These are phyloP conservation scores for Triticum dicoccoides DNA, from an alignment of 176 grass and related monocot genomes.

Conservation along the genomic window DNA sequence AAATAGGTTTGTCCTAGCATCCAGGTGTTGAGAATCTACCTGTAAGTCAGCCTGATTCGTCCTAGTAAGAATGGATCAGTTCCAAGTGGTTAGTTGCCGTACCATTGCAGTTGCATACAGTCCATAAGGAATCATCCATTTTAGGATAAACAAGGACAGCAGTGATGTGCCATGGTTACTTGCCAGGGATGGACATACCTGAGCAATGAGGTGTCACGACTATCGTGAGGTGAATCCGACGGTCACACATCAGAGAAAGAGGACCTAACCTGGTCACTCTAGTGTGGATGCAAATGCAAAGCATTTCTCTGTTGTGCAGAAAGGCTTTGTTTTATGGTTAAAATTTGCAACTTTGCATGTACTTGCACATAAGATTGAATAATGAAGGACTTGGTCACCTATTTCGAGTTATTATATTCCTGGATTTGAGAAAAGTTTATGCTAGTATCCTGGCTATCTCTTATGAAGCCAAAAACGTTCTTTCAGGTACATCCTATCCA, in stretches of 20 bases:
- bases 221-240: too few relatives aligned
- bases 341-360: neutral
- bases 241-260: too few relatives aligned
- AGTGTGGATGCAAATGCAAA: neutral
- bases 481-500: constrained; percentile 80
- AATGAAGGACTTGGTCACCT: neutral
- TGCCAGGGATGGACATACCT: neutral
- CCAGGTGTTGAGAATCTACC: neutral
- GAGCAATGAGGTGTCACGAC: neutral
- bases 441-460: neutral
- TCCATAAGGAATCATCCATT: neutral
- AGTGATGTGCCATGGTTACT: neutral
- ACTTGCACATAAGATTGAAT: neutral
- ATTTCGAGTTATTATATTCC: constrained; percentile 17
- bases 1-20: too few relatives aligned
- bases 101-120: neutral
- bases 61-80: neutral
- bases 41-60: neutral
- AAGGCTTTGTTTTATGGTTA: neutral
- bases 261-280: too few relatives aligned
- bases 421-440: neutral
- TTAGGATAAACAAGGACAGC: neutral
- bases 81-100: neutral
- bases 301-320: constrained; percentile 4
- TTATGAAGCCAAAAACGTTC: constrained; percentile 9